Evolutionary conservation across 495 filamentous ascomycete species (phyloP).

Genomic region (Hypoxylon trugodes): DNA sequence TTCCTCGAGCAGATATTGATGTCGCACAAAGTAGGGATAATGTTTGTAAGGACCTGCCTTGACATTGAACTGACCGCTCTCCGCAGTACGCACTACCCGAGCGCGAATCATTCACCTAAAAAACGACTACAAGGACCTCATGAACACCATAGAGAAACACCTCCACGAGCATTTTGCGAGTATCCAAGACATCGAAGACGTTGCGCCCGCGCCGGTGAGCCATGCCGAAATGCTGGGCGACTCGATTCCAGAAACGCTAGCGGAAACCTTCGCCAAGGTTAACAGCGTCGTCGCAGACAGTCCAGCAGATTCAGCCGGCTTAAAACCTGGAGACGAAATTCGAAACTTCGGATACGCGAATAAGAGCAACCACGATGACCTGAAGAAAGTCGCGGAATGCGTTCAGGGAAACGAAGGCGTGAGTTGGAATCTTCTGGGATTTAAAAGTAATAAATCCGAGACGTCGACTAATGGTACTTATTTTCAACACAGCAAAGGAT

Average conservation of each 20-base stretch:
- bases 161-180: conserved; percentile 81
- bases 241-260: conserved; percentile 54
- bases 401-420: conserved; percentile 92
- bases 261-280: conserved; percentile 86
- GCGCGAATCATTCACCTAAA: conserved; percentile 86
- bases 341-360: conserved; percentile 84
- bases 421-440: conserved; percentile 49
- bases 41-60: not conserved
- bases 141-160: conserved; percentile 79
- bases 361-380: conserved; percentile 82
- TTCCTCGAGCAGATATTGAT: conserved; percentile 91
- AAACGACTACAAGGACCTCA: conserved; percentile 93
- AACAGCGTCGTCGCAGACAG: conserved; percentile 81
- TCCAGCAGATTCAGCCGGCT: conserved; percentile 83
- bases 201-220: conserved; percentile 19
- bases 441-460: not conserved
- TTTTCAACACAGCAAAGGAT: conserved; percentile 64
- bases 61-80: conserved; percentile 30
- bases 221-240: conserved; percentile 45
- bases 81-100: conserved; percentile 84
- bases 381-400: conserved; percentile 82
- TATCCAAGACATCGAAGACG: conserved; percentile 49
- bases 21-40: conserved; percentile 82
- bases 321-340: conserved; percentile 84
- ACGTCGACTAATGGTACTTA: conserved; percentile 3